Evolutionary conservation across 768 basidiomycete genomes (phyloP).

Genomic region (Pleurotus giganteus): DNA sequence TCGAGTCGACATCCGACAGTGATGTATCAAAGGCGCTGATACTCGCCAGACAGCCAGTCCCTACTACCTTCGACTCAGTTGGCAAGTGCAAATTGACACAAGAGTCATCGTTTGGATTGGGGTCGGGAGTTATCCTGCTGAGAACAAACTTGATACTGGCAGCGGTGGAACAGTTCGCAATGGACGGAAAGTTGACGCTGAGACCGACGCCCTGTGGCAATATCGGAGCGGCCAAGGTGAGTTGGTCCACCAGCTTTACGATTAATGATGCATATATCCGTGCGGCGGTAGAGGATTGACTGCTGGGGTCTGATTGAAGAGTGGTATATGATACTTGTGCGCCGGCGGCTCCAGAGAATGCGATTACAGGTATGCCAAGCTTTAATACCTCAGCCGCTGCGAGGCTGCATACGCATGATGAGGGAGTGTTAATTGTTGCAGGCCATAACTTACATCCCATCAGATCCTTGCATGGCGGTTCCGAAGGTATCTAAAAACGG

Average conservation of each 20-base stretch:
- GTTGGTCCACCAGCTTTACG: slow-evolving; percentile 21
- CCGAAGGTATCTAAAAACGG: slow-evolving; percentile 17
- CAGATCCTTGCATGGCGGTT: slow-evolving; percentile 18
- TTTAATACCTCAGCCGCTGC: slow-evolving; percentile 34
- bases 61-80: slow-evolving; percentile 27
- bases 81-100: slow-evolving; percentile 30
- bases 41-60: slow-evolving; percentile 26
- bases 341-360: slow-evolving; percentile 31
- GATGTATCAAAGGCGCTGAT: slow-evolving; percentile 25
- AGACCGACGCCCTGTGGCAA: slow-evolving; percentile 27
- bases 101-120: slow-evolving; percentile 26
- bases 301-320: slow-evolving; percentile 24
- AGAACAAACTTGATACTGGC: slow-evolving; percentile 28
- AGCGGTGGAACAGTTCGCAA: slow-evolving; percentile 20
- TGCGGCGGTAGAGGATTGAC: slow-evolving; percentile 25
- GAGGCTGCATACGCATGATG: slow-evolving; percentile 20
- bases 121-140: slow-evolving; percentile 23
- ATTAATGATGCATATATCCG: slow-evolving; percentile 29
- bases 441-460: slow-evolving; percentile 18
- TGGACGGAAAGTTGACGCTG: slow-evolving; percentile 34
- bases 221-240: slow-evolving; percentile 19
- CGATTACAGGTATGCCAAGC: slow-evolving; percentile 32
- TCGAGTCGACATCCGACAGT: background rate
- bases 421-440: background rate
- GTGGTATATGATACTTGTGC: slow-evolving; percentile 36